Percentiles rank a stretch among this genome's conserved stretches.
Evolutionary conservation across 495 filamentous ascomycete species (phyloP).

Genomic region (Daldinia bambusicola): DNA sequence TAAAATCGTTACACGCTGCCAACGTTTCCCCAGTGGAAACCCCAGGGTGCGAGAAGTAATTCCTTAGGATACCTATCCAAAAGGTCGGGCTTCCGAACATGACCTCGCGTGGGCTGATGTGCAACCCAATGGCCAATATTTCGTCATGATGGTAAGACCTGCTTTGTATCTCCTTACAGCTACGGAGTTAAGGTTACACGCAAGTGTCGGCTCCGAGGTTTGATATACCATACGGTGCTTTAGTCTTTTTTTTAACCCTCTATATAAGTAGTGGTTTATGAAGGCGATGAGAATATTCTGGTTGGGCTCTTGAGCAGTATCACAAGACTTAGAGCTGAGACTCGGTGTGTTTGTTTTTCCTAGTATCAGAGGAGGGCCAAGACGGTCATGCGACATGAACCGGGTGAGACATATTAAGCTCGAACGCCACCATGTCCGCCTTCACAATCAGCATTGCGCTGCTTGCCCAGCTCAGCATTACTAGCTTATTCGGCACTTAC

Average conservation of each 20-base stretch:
- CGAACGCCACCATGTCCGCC: conserved; percentile 12
- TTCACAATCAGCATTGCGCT: neutral
- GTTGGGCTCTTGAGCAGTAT: neutral
- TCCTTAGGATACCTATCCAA: neutral
- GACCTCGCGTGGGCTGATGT: neutral
- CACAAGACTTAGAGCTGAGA: neutral
- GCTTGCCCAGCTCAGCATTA: neutral
- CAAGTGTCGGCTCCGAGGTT: neutral
- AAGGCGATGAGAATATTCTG: neutral
- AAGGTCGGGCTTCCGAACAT: neutral
- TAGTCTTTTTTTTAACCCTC: neutral
- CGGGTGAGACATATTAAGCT: neutral
- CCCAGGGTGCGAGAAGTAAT: neutral
- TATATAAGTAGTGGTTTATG: neutral
- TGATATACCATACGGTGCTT: neutral
- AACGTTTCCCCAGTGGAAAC: neutral
- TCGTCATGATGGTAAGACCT: neutral
- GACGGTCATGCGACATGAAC: neutral
- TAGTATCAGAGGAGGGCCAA: neutral
- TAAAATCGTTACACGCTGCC: neutral
- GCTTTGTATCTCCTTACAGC: neutral
- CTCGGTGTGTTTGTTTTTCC: neutral
- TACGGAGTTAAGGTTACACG: neutral
- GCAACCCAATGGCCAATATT: neutral
- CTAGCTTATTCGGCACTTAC: neutral